These are phyloP conservation scores for Citrus reticulata DNA, from an alignment of 345 rosid species.

Conservation along the genomic window DNA sequence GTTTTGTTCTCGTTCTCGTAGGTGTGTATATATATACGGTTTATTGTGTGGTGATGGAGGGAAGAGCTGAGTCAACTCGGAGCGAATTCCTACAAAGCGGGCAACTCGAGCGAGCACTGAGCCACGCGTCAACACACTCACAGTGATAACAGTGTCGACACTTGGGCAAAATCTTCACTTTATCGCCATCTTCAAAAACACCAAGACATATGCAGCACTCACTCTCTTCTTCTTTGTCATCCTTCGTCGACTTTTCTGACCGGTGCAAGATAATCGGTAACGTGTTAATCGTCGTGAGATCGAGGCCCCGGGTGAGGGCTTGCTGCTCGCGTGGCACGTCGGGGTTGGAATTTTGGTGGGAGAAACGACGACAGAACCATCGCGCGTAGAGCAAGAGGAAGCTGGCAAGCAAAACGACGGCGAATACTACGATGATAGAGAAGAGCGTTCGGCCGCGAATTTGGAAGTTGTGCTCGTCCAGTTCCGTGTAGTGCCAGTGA, in stretches of 20 bases:
- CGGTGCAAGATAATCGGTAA: conserved; percentile 23
- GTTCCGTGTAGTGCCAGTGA: conserved; percentile 47
- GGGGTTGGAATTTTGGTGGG: neutral
- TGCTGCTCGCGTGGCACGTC: conserved; percentile 8
- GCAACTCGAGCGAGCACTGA: conserved; percentile 54
- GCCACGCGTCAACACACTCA: conserved; percentile 73
- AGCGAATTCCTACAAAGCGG: conserved; percentile 63
- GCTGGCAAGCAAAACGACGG: conserved; percentile 20
- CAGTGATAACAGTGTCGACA: conserved; percentile 65
- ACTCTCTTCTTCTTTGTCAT: neutral
- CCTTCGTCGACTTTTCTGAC: neutral
- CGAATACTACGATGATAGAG: conserved; percentile 31
- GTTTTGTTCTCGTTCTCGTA: neutral
- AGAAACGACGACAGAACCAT: conserved; percentile 35
- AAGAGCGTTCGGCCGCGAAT: conserved; percentile 37
- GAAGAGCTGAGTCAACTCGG: conserved; percentile 23
- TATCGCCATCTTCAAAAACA: conserved; percentile 62
- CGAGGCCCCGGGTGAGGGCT: conserved; percentile 17
- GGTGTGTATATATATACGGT: neutral
- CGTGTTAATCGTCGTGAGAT: conserved; percentile 14
- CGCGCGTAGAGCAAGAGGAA: conserved; percentile 38
- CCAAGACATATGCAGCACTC: conserved; percentile 79
- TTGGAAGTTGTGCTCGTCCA: conserved; percentile 37
- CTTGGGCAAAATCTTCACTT: conserved; percentile 57
- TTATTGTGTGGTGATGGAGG: conserved; percentile 9